Evolutionary conservation across 768 basidiomycete genomes (phyloP), one percentile per base, ranked within the genome.

Genomic region (Coprinopsis strossmayeri): DNA sequence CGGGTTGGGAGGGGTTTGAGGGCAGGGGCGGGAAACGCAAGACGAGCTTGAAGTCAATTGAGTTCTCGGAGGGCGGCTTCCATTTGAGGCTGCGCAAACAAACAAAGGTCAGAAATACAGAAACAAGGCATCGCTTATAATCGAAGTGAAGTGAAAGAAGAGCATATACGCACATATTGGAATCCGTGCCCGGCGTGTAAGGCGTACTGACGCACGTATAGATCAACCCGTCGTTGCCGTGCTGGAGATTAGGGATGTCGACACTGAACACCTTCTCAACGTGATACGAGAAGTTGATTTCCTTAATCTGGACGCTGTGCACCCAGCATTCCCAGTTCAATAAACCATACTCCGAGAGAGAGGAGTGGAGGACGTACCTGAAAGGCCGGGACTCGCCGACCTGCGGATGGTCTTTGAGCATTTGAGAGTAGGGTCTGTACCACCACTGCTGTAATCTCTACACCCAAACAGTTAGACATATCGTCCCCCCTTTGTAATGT

Each of bases 1-100:
- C 92, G 1, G 92, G 88, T 57, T 81, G 66, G 5, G 67, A 56
- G 0, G 78, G 73, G 45, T 82, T 64, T 20, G 68, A 66, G 13
- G 62, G 61, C 2, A 67, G 64, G 1, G 91, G 80, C 0, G 95
- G 93, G 63, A 98, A 99, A 26, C 91, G 84, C n/a, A 99, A 71
- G 42, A 93, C 78, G 24, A 98, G 84, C 64, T 92, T 91, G 73
- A 99, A 98, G 65, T 99, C 96, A 58, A 98, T 86, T 1, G 93
- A 94, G 63, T 99, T 99, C 61, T 98, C 95, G 1, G 87, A 89
- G 0, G 96, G 93, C 1, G 94, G 93, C 65, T 99, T 99, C 96
- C 96, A 99, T 66, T 99, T 99, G 60, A 99, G 65, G 54, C 95
- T 98, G 55, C 12, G 13, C n/a, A 15, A 32, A 32, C n/a, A n/a